These are phyloP conservation scores for Wickerhamomyces bisporus DNA, from an alignment of 805 yeast species.

Conservation along the genomic window DNA sequence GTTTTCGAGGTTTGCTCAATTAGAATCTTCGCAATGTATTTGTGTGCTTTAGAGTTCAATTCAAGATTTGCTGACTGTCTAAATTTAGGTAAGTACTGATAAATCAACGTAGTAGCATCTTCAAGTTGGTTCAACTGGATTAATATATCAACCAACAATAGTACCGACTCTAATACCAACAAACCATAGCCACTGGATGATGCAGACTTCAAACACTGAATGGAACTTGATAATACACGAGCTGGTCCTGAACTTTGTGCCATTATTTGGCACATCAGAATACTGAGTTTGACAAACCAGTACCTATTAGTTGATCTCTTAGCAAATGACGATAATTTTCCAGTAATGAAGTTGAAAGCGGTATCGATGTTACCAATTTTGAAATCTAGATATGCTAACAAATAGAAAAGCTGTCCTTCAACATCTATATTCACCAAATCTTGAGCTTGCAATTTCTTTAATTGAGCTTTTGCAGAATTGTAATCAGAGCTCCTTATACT, in stretches of 20 bases:
- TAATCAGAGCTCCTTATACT: conserved; percentile 24
- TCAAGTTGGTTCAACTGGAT: conserved; percentile 34
- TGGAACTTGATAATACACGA: conserved; percentile 44
- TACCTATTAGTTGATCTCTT: conserved; percentile 28
- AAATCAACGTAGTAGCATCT: conserved; percentile 40
- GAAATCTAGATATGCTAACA: conserved; percentile 19
- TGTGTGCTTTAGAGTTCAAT: conserved; percentile 34
- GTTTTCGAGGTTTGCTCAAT: conserved; percentile 7
- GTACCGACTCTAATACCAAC: conserved; percentile 40
- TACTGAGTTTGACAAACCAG: conserved; percentile 41
- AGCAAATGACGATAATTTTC: conserved; percentile 11
- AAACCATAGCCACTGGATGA: conserved; percentile 40
- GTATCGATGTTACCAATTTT: conserved; percentile 17
- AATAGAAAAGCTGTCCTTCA: conserved; percentile 24
- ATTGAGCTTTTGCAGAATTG: conserved; percentile 21
- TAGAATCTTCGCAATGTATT: conserved; percentile 27
- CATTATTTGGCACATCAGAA: conserved; percentile 43
- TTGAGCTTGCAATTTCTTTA: conserved; percentile 20
- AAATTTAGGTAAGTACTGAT: conserved; percentile 39
- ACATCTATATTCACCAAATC: conserved; percentile 23
- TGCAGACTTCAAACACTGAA: conserved; percentile 46
- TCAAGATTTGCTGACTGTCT: conserved; percentile 35
- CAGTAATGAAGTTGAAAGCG: conserved; percentile 20
- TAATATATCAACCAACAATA: conserved; percentile 41
- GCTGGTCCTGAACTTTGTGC: conserved; percentile 38